Conservation (phyloP, 345 rosid species). For the Lepidium sativum region DNA sequence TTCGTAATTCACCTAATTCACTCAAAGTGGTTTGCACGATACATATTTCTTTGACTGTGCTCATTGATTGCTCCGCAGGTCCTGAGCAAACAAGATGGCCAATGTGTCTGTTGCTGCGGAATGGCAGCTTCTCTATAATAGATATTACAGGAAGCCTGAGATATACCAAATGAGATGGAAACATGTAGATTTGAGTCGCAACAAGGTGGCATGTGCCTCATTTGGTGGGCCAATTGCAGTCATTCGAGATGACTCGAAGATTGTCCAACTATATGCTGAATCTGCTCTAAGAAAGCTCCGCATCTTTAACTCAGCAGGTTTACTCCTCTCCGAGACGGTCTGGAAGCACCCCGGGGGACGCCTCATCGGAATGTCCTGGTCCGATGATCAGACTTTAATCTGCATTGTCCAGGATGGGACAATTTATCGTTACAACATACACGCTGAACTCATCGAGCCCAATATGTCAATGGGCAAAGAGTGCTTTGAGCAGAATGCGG, state of each 20-base stretch:
- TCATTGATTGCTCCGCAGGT: neutral
- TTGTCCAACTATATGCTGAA: conserved; percentile 91
- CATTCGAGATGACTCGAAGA: conserved; percentile 96
- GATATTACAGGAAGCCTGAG: conserved; percentile 89
- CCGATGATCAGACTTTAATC: conserved; percentile 74
- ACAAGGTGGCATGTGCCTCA: conserved; percentile 91
- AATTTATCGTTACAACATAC: conserved; percentile 67
- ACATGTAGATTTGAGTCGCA: conserved; percentile 71
- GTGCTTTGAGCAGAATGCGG: conserved; percentile 86
- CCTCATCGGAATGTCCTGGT: conserved; percentile 87
- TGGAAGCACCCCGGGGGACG: conserved; percentile 98
- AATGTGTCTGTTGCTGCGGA: conserved; percentile 93
- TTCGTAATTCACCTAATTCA: neutral
- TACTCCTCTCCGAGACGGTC: conserved; percentile 63
- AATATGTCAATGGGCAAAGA: conserved; percentile 66
- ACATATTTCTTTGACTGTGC: neutral
- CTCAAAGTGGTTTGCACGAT: neutral
- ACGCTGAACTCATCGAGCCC: conserved; percentile 71
- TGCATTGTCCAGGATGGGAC: conserved; percentile 94
- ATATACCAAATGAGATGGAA: conserved; percentile 85
- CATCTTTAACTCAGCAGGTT: conserved; percentile 87
- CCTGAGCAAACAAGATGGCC: conserved; percentile 40
- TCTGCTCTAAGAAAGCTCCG: conserved; percentile 96
- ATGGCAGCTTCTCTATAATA: conserved; percentile 84
- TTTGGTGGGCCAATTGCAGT: conserved; percentile 92